Base-by-base conservation (phyloP, 2,329 filamentous ascomycete species). In the Ophiocordyceps camponoti-floridani region DNA sequence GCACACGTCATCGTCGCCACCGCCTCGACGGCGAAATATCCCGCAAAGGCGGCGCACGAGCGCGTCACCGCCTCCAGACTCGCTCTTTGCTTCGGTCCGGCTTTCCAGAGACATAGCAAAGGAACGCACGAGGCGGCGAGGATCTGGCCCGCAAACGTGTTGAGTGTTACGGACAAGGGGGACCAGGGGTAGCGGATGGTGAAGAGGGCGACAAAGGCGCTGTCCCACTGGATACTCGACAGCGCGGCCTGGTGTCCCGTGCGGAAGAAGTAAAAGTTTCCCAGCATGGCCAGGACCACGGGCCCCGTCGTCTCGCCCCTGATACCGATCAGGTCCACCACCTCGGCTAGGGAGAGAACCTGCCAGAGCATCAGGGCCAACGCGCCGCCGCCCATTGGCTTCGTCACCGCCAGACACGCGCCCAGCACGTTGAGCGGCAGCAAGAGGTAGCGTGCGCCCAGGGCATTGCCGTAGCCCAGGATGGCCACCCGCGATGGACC, bases 241-340 rank as follows among this genome's bases (percentile, higher is more conserved):
- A 94, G 73, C 0, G 79, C 82, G 12, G 89, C 89, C 63, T 96
- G 89, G 62, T 98, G 91, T 48, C 91, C 91, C 0, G 91, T 98
- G 58, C 94, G 95, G 76, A 98, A 98, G 68, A 80, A 98, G 67
- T 95, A 81, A 62, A 89, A 94, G 55, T 83, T 86, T 47, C 88
- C 91, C 1, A 98, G 75, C n/a, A 96, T 65, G 11, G 79, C 89
- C 26, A 96, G 74, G 49, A 93, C 72, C 37, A 91, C 68, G 18
- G 91, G 88, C 0, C 87, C 89, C 53, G 96, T 82, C 7, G 86
- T 71, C 41, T 78, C 79, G 43, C 74, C 68, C 14, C 79, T 76
- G 37, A 82, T 59, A 48, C 63, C 59, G 55, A 76, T 73, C 52
- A 77, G 65, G 56, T 82, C 75, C 42, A 80, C 58, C 50, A 82